phyloP scores from a whole-genome alignment of 1,284 basidiomycete genomes.

The Ganoderma sinense region DNA sequence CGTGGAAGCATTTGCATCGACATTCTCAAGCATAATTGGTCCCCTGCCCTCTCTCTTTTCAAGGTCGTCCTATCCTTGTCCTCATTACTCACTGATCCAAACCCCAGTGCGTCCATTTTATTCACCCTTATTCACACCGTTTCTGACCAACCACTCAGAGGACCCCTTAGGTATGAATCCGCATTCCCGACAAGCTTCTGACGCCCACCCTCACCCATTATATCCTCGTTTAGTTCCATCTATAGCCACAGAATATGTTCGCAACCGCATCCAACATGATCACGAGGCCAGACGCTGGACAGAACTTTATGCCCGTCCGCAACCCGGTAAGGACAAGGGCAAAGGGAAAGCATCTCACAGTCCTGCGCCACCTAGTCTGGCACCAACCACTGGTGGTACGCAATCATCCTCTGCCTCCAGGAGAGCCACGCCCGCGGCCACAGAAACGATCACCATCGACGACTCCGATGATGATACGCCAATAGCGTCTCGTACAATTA shows the following conservation, averaged over 20 bases:
- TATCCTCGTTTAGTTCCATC: conserved; percentile 60
- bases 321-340: conserved; percentile 40
- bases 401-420: conserved; percentile 21
- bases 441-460: conserved; percentile 53
- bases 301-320: conserved; percentile 62
- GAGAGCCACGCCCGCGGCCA: conserved; percentile 24
- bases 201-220: neutral
- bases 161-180: conserved; percentile 70
- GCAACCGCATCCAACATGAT: conserved; percentile 71
- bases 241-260: conserved; percentile 75
- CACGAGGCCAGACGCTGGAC: conserved; percentile 72
- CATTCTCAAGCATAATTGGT: conserved; percentile 91
- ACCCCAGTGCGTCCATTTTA: conserved; percentile 65
- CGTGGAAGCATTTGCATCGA: conserved; percentile 79
- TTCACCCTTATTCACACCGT: neutral
- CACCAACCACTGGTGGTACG: conserved; percentile 25
- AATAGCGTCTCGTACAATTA: conserved; percentile 23
- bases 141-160: conserved; percentile 46
- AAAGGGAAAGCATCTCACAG: conserved; percentile 41
- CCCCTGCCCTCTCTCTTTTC: conserved; percentile 88
- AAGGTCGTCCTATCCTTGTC: conserved; percentile 91
- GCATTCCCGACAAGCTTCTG: neutral
- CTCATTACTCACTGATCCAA: conserved; percentile 88
- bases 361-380: conserved; percentile 16
- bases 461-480: conserved; percentile 55